Evolutionary conservation across 306 rosid genomes (phyloP).

Genomic region (Acacia confusa): DNA sequence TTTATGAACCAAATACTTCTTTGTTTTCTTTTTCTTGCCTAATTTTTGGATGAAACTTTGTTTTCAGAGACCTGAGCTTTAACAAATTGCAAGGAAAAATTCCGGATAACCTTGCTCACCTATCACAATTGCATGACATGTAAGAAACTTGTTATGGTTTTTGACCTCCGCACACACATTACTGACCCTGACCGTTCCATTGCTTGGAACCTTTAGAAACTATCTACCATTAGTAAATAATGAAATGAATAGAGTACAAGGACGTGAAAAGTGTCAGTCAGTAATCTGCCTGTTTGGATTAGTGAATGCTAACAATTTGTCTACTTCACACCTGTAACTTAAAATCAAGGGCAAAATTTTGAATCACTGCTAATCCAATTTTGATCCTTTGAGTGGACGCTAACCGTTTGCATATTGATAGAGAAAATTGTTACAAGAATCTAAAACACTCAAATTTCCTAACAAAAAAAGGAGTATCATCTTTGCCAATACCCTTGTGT

Average conservation of each 20-base stretch:
- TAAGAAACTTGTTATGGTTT: slow-evolving; percentile 26
- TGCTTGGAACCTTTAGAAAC: not conserved
- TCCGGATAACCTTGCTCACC: slow-evolving; percentile 18
- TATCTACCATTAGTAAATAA: no score
- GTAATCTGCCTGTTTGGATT: not conserved
- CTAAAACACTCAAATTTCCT: no score
- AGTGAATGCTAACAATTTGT: not conserved
- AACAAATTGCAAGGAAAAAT: slow-evolving; percentile 51
- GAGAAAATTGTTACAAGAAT: no score
- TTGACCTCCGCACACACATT: not conserved
- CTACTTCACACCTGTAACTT: not conserved
- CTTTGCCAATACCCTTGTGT: no score
- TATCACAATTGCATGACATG: slow-evolving; percentile 20
- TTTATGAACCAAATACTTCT: not conserved
- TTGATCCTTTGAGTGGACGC: not conserved
- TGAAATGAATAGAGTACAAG: not conserved
- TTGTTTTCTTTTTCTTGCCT: not conserved
- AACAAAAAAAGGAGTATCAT: no score
- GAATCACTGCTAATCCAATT: no score
- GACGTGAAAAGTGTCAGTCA: not conserved
- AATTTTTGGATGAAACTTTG: not conserved
- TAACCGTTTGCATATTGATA: not conserved
- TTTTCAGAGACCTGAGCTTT: slow-evolving; percentile 70
- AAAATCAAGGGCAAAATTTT: no score
- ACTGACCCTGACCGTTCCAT: not conserved